Base-by-base conservation (phyloP, 345 rosid genomes). In the Rhizophora apiculata region DNA sequence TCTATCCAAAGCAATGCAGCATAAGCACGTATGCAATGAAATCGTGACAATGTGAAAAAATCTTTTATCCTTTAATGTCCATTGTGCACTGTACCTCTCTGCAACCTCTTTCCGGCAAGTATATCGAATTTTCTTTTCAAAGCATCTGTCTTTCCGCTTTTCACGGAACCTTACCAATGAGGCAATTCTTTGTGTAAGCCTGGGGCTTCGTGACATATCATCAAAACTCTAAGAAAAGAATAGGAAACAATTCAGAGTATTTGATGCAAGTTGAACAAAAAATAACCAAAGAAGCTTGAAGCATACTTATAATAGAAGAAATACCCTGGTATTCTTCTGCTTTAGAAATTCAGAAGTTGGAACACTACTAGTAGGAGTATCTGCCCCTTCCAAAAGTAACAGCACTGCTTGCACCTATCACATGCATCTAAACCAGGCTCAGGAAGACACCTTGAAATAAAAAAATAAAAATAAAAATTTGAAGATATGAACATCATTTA, bases 61-160 rank as follows among this genome's bases (percentile, higher is more conserved):
- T 1, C 1, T 29, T 59, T 46, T 29, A 27, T 49, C 9, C 24
- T 20, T 2, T 11, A 6, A 20, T 56, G 30, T 68, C 13, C 52
- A 58, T 18, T 55, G 56, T 36, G 62, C 66, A 57, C 37, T 70
- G 20, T 74, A 82, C 85, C 81, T 82, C 56, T 79, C 71, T 26
- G 85, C 83, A 74, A 82, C 85, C 64, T 79, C 85, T 67, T 78
- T 78, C 68, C 81, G 76, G 67, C 82, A 83, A 31, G 61, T 74
- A 68, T 77, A 79, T 9, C 75, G 74, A 43, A 83, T 83, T 78
- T 75, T 83, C 76, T 80, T 83, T 20, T 80, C 77, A 65, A 80
- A 83, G 74, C 83, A 80, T 78, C 83, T 78, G 56, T 80, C 83
- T 68, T 83, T 83, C 34, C 80, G 67, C 70, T 83, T 83, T 78